phyloP scores from a whole-genome alignment of 257 asterid genomes.

The Ilex aquifolium region DNA sequence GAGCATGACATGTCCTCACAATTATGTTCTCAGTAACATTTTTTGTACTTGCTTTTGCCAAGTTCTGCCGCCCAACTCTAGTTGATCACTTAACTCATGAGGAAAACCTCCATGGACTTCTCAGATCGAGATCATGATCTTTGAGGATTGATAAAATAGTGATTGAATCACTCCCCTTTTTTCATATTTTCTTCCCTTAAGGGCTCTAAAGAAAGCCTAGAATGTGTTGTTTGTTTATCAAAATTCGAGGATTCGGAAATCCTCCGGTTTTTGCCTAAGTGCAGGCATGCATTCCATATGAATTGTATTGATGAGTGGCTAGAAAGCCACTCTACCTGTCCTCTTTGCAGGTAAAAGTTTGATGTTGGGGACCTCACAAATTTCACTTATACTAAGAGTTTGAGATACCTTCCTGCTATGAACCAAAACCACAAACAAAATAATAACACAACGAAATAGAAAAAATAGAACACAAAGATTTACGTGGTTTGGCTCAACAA shows the following conservation, averaged over 20 bases:
- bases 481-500: too few relatives aligned
- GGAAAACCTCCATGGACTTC: too few relatives aligned
- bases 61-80: too few relatives aligned
- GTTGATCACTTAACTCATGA: too few relatives aligned
- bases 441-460: too few relatives aligned
- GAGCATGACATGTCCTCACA: too few relatives aligned
- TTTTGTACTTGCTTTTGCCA: too few relatives aligned
- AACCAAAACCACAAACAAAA: too few relatives aligned
- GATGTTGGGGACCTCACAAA: constrained; percentile 22
- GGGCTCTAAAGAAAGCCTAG: constrained; percentile 46
- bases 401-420: too few relatives aligned
- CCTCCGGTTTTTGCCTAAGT: constrained; percentile 47
- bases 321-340: constrained; percentile 50
- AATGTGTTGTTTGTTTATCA: constrained; percentile 44
- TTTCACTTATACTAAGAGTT: constrained; percentile 20
- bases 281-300: constrained; percentile 48
- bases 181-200: constrained; percentile 43
- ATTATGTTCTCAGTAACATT: too few relatives aligned
- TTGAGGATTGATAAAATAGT: constrained; percentile 32
- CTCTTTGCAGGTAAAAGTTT: constrained; percentile 35
- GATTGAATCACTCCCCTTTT: constrained; percentile 44
- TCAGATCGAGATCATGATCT: constrained; percentile 25
- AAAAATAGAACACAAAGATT: too few relatives aligned
- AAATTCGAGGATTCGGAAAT: constrained; percentile 34
- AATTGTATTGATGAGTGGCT: constrained; percentile 47